Evolutionary conservation across 1,284 basidiomycete genomes (phyloP).

Genomic region (Ceratobasidium sp.): DNA sequence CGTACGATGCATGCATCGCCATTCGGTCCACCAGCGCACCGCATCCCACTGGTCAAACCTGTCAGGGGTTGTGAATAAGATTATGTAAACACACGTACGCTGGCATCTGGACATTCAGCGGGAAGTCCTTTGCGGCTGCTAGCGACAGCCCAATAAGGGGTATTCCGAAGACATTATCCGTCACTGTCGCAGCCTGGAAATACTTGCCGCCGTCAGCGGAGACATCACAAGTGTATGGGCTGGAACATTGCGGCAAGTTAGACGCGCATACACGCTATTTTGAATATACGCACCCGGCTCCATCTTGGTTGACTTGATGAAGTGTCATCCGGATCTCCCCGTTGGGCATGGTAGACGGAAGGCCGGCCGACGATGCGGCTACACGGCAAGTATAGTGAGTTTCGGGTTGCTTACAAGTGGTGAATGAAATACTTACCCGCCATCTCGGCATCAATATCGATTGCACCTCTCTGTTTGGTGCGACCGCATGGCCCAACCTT

Average conservation of each 20-base stretch:
- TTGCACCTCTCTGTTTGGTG: slow-evolving; percentile 50
- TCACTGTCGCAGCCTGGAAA: slow-evolving; percentile 50
- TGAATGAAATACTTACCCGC: slow-evolving; percentile 41
- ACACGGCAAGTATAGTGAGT: not conserved
- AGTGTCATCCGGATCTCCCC: slow-evolving; percentile 36
- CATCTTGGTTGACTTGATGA: slow-evolving; percentile 38
- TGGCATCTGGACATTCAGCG: slow-evolving; percentile 48
- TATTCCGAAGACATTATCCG: slow-evolving; percentile 50
- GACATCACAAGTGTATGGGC: slow-evolving; percentile 40
- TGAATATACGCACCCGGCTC: slow-evolving; percentile 27
- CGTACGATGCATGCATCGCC: slow-evolving; percentile 40
- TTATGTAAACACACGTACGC: slow-evolving; percentile 42
- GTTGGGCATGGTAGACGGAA: slow-evolving; percentile 10
- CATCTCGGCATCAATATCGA: slow-evolving; percentile 50
- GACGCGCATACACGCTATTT: not conserved
- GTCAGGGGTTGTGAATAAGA: not conserved
- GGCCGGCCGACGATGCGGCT: slow-evolving; percentile 27
- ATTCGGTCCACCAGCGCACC: slow-evolving; percentile 42
- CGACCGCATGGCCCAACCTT: slow-evolving; percentile 50
- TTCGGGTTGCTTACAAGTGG: not conserved
- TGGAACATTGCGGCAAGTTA: not conserved
- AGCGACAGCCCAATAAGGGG: slow-evolving; percentile 47
- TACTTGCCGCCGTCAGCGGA: slow-evolving; percentile 48
- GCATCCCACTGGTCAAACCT: slow-evolving; percentile 12
- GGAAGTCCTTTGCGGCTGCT: slow-evolving; percentile 51